A percentile compares a stretch with the other conserved stretches of the same genome.
Evolutionary conservation across 352 stramenopile genomes (phyloP).

Genomic region (Halophytophthora batemanensis): DNA sequence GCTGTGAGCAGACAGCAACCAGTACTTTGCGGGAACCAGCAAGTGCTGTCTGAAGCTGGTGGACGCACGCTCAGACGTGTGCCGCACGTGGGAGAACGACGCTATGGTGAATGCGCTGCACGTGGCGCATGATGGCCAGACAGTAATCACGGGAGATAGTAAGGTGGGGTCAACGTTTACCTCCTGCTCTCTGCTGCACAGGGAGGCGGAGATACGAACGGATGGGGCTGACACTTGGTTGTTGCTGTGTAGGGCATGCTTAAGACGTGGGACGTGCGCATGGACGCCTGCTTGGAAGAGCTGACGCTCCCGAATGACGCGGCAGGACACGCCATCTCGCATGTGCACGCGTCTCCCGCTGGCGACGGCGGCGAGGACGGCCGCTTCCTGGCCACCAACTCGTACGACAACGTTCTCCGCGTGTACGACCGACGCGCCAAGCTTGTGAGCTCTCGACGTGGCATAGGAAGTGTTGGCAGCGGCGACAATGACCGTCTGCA

Average conservation of each 20-base stretch:
- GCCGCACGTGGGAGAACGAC: conserved; percentile 75
- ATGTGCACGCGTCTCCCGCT: conserved; percentile 75
- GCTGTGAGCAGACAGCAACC: conserved; percentile 56
- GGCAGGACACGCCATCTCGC: conserved; percentile 75
- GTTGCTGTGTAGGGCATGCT: conserved; percentile 54
- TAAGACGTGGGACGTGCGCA: conserved; percentile 86
- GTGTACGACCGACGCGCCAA: conserved; percentile 85
- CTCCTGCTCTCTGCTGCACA: too few species aligned
- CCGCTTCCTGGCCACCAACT: conserved; percentile 82
- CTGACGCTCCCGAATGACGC: conserved; percentile 78
- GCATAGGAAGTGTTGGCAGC: conserved; percentile 21
- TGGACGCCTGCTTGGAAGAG: conserved; percentile 74
- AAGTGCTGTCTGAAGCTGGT: conserved; percentile 75
- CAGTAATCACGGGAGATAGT: conserved; percentile 78
- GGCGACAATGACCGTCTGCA: conserved; percentile 75
- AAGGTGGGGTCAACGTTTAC: conserved; percentile 37
- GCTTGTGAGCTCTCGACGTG: conserved; percentile 61
- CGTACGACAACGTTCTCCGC: conserved; percentile 88
- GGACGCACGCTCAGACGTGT: conserved; percentile 58
- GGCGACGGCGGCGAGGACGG: conserved; percentile 71
- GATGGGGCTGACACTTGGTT: too few species aligned
- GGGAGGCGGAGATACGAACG: too few species aligned
- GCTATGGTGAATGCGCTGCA: conserved; percentile 87
- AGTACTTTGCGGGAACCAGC: conserved; percentile 80
- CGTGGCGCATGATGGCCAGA: conserved; percentile 70